Base-by-base conservation (phyloP, 2,329 filamentous ascomycete species). In the Colletotrichum ledebouriae region DNA sequence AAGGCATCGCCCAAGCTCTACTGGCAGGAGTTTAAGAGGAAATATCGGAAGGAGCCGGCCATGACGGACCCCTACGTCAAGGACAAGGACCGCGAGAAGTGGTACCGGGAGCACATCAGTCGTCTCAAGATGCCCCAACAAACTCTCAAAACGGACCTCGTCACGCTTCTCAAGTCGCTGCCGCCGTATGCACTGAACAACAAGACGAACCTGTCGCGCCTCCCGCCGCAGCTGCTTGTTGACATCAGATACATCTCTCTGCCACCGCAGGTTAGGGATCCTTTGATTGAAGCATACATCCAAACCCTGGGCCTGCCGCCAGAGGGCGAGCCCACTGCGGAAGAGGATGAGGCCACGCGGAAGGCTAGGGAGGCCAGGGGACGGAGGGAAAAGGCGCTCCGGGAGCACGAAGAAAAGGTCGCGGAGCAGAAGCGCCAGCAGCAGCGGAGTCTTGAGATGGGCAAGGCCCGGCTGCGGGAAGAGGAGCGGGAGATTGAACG, bases 1-100 rank as follows among this genome's bases (percentile, higher is more conserved):
- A 88, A 94, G 72, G 95, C 94, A 0, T 96, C 91, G 0, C 91
- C 93, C 0, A 98, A 97, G 80, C 85, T 99, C 1, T 99, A 97
- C 83, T 99, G 96, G 96, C 91, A 93, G 0, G 96, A 99, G 77
- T 99, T 99, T 80, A 94, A 93, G 74, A 86, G 96, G 39, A 99
- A 98, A 77, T 96, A 89, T 79, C 92, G 91, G 72, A 94, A 92
- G 72, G 94, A 97, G 71, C 79, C 87, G 0, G 87, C 90, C 59
- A 94, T 99, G 92, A 92, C 90, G 69, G 92, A 95, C 67, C 83
- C 87, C 34, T 87, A 85, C 58, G 83, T 94, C 25, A 81, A 84
- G 39, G 93, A 95, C 74, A 93, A 91, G 77, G 93, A 95, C 59
- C 86, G 91, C 39, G 93, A 97, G 76, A 94, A 92, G 79, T 83